Conservation (phyloP, 139 green algal species). For the Tetradesmus lagerheimii region DNA sequence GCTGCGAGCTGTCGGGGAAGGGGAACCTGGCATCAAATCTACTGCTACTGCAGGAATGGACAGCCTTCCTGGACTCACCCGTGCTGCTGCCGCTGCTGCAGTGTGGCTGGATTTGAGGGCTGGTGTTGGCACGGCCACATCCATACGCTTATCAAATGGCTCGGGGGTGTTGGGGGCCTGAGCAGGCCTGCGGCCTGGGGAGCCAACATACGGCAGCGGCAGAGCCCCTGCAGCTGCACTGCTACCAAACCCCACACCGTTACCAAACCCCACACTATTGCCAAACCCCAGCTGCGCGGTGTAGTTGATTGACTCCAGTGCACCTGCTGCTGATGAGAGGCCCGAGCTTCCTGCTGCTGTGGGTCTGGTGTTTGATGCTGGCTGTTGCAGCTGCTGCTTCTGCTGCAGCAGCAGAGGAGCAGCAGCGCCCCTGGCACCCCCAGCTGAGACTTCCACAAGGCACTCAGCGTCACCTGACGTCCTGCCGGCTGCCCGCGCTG, state of each 20-base stretch:
- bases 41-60: not conserved
- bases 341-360: not conserved
- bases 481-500: not conserved
- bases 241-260: not conserved
- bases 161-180: constrained; percentile 13
- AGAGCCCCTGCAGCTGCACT: not conserved
- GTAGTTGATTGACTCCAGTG: not conserved
- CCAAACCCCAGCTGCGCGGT: not conserved
- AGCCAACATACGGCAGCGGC: not conserved
- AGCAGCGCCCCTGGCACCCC: not conserved
- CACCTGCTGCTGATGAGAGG: constrained; percentile 3
- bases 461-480: not conserved
- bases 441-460: not conserved
- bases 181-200: constrained; percentile 2
- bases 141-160: not conserved
- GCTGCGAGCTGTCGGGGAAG: not conserved
- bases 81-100: not conserved
- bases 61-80: not conserved
- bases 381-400: not conserved
- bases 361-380: not conserved
- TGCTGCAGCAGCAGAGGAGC: not conserved
- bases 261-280: too few relatives aligned
- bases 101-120: not conserved
- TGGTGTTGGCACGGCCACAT: not conserved
- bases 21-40: not conserved